phyloP scores from a whole-genome alignment of 1,139 yeast species.

The Suhomyces guaymorum region DNA sequence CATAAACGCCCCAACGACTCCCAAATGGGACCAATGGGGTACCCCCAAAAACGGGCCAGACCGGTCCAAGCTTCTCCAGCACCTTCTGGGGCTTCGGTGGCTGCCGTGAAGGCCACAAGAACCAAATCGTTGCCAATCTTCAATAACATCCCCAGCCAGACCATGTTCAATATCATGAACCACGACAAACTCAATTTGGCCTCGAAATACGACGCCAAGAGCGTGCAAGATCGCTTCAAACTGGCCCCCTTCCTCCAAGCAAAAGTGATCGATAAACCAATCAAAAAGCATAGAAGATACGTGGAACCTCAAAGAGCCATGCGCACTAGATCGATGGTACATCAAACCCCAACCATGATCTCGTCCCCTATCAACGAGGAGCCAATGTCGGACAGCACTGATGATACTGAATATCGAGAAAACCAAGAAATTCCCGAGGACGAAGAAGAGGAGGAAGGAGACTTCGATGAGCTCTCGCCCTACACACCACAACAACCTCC shows the following conservation, averaged over 20 bases:
- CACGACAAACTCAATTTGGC: slow-evolving; percentile 45
- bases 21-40: slow-evolving; percentile 10
- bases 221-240: slow-evolving; percentile 48
- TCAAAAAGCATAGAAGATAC: slow-evolving; percentile 36
- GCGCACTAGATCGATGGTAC: slow-evolving; percentile 45
- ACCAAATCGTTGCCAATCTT: slow-evolving; percentile 65
- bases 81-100: slow-evolving; percentile 26
- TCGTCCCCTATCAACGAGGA: slow-evolving; percentile 48
- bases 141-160: slow-evolving; percentile 43
- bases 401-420: slow-evolving; percentile 37
- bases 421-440: slow-evolving; percentile 15
- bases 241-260: slow-evolving; percentile 51
- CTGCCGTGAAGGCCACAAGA: slow-evolving; percentile 57
- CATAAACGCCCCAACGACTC: slow-evolving; percentile 10
- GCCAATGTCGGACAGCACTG: slow-evolving; percentile 32
- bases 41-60: slow-evolving; percentile 12
- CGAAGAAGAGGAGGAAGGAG: slow-evolving; percentile 19
- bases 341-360: slow-evolving; percentile 30
- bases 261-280: slow-evolving; percentile 41
- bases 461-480: slow-evolving; percentile 33
- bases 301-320: slow-evolving; percentile 39
- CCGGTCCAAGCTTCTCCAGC: slow-evolving; percentile 7
- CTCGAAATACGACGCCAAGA: slow-evolving; percentile 43
- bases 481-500: slow-evolving; percentile 47
- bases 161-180: slow-evolving; percentile 43